Percentiles rank a stretch among this genome's conserved stretches.
Evolutionary conservation across 441 rosid genomes (phyloP).

Genomic region (Mallotus japonicus): DNA sequence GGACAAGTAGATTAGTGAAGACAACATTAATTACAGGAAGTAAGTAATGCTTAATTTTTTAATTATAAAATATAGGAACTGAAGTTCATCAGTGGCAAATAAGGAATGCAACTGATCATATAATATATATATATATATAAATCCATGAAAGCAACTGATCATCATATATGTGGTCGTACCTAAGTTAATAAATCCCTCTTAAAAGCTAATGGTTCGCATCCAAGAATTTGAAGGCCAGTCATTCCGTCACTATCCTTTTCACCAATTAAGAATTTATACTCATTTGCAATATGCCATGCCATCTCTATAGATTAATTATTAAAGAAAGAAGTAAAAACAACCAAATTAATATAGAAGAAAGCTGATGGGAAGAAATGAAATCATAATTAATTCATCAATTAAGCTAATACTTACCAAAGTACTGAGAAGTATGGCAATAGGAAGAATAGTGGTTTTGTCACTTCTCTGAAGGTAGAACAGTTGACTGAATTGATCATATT

Average conservation of each 20-base stretch:
- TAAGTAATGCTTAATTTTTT: too few species aligned
- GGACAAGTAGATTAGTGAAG: not conserved
- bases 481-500: constrained; percentile 2
- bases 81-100: too few species aligned
- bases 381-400: not conserved
- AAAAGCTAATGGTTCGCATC: constrained; percentile 24
- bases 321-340: not conserved
- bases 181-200: not conserved
- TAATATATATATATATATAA: too few species aligned
- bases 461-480: constrained; percentile 20
- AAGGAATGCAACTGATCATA: too few species aligned
- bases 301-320: not conserved
- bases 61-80: too few species aligned
- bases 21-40: too few species aligned
- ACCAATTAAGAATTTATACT: constrained; percentile 11
- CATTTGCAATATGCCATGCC: constrained; percentile 16
- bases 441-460: constrained; percentile 29
- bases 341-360: not conserved
- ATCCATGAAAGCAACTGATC: too few species aligned
- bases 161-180: not conserved
- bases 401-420: constrained; percentile 14
- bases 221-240: constrained; percentile 27
- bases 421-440: constrained; percentile 13
- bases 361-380: not conserved
- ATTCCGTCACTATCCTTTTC: constrained; percentile 21